Base-by-base conservation (phyloP, 176 grass and related monocot genomes). In the Otatea glauca region DNA sequence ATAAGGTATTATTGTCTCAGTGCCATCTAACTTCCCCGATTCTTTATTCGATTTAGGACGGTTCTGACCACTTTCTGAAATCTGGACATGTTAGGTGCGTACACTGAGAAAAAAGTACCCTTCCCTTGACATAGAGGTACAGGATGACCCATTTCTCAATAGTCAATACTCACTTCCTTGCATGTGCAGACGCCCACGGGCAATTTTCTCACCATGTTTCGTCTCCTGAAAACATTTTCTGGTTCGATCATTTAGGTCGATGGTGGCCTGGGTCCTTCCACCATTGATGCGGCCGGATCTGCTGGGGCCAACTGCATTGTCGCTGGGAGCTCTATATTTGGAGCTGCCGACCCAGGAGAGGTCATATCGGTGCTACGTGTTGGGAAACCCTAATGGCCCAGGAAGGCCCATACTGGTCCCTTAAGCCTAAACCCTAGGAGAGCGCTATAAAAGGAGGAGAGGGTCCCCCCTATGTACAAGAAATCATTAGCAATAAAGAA, bases 251-350 rank as follows among this genome's bases (percentile, higher is more conserved):
- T 76, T 77, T 72, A 99, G 93, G 96, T 96, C 2, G 96, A 99
- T 72, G 96, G 96, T 25, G 96, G 96, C 10, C 79, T 99, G 80
- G 96, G 96, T 7, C 96, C 96, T 80, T 95, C 89, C 44, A 99
- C 96, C 68, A 96, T 99, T 11, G 88, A 91, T 47, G 38, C 51
- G 6, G 96, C 96, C 1, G 89, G 93, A 68, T 87, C 88, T 0
- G 93, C 96, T 7, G 96, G 96, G 13, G 96, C 96, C 75, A 99
- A 99, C 62, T 95, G 91, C 78, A 96, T 99, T n/a, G 96, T 99
- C 8, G 96, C 96, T 16, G 96, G 96, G 50, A 99, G 96, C 81
- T 99, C 96, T 11, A 73, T 99, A 64, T 99, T 99, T 81, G 88
- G 91, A 23, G 91, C 87, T 18, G 11, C 90, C 5, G 87, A 94